Conservation (phyloP, 352 stramenopile species). For the Blastocystis sp. region DNA sequence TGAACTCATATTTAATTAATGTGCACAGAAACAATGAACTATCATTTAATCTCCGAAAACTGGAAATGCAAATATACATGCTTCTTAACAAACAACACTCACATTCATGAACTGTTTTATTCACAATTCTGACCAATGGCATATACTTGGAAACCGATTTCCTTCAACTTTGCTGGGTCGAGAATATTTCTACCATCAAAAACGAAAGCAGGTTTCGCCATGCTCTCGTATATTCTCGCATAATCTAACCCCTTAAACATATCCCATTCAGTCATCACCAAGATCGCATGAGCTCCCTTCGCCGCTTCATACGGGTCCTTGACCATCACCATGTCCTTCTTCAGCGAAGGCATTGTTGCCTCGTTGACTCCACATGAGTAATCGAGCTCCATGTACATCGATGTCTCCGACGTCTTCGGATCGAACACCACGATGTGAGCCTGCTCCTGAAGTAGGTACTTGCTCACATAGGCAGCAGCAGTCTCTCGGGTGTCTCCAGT, state of each 20-base stretch:
- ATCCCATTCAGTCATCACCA: slow-evolving; percentile 96
- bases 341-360: slow-evolving; percentile 77
- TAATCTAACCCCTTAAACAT: slow-evolving; percentile 96
- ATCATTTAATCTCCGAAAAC: background rate
- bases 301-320: slow-evolving; percentile 82
- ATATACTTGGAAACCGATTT: slow-evolving; percentile 95
- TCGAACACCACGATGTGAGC: slow-evolving; percentile 93
- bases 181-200: slow-evolving; percentile 97
- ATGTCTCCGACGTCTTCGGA: slow-evolving; percentile 81
- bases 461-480: slow-evolving; percentile 89
- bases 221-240: slow-evolving; percentile 84
- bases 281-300: slow-evolving; percentile 82
- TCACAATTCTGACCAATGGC: slow-evolving; percentile 81
- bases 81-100: background rate
- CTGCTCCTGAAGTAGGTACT: slow-evolving; percentile 87
- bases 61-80: background rate
- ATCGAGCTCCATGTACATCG: slow-evolving; percentile 86
- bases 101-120: background rate
- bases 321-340: slow-evolving; percentile 73
- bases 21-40: background rate
- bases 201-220: slow-evolving; percentile 97
- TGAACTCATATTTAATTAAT: background rate
- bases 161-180: slow-evolving; percentile 80
- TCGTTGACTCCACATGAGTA: slow-evolving; percentile 80
- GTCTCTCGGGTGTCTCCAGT: slow-evolving; percentile 98